Base-by-base conservation (phyloP, 352 stramenopile genomes). In the Phytophthora colocasiae region DNA sequence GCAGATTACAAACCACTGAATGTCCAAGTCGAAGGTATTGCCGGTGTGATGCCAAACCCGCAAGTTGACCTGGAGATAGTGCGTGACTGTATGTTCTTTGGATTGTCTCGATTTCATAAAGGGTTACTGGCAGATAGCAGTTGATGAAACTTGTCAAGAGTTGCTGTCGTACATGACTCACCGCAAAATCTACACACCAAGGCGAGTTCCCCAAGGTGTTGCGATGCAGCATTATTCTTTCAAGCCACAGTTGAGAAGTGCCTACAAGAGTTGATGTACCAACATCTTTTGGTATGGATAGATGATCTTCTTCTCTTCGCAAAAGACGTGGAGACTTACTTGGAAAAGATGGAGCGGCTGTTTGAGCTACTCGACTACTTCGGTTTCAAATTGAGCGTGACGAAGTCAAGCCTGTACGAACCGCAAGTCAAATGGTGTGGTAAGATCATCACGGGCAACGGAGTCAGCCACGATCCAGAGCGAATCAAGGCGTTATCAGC, bases 381-480 rank as follows among this genome's bases (percentile, higher is more conserved):
- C 26, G 69, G 70, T 7, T 56, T 73, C 2, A 80, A 78, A 36
- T 11, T 80, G 2, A 75, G 64, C 44, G 36, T 48, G 1, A 24
- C 31, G 0, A 78, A 78, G 46, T 67, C 44, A n/a, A 63, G 46
- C 10, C 5, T 77, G 7, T 83, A 57, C 43, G n/a, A 60, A 22
- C 27, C 29, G 3, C 15, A 27, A 10, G 56, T 73, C 4, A 64
- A 59, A 17, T 22, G 63, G 70, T 69, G 70, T 14, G 65, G 67
- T 3, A 57, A 67, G 24, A 39, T 67, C 4, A 66, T 55, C 26
- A 58, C 12, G 4, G 58, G 26, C 5, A 26, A 49, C 1, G 55
- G 56, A 41, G 58, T 48, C 0, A 50, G 26, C 0, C n/a, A 62
- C 15, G 12, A 69, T 52, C 24, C 14, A 29, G 27, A 59, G 8